Base-by-base conservation (phyloP, 164 flowering plant species). In the Piper longum region DNA sequence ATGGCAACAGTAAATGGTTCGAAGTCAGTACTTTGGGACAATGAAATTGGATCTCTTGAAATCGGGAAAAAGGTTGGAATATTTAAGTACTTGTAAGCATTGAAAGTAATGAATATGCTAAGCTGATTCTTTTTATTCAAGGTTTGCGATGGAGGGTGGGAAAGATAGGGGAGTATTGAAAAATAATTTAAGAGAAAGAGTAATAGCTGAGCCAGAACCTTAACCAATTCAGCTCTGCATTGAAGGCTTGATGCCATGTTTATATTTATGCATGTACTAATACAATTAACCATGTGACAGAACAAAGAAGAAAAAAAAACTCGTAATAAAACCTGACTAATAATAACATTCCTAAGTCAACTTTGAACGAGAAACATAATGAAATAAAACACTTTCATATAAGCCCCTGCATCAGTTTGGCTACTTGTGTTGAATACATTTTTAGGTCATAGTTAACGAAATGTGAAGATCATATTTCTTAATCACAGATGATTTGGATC, bases 1-100 rank as follows among this genome's bases (percentile, higher is more conserved):
- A 83, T 91, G 98, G 96, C 72, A 8, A 91, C 97, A 43, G 69
- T 82, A 63, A 79, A 88, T 76, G 97, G 97, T 63, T 96, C 97
- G 48, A 78, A 78, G 73, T 73, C 98, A 68, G 88, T 88, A 44
- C 81, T 86, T 51, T 88, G 98, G 98, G 89, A 88, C 61, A 70
- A 81, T 64, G 97, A 91, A 74, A 86, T 91, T 51, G 96, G 97
- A 45, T 88, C 97, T 4, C 86, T 91, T 67, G 89, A 88, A 73
- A 78, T 84, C 70, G 89, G 85, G 52, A 88, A 86, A 72, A 91
- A 88, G 93, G 98, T 91, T 36, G 5, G 74, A 58, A 17, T 16
- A 39, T 16, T 56, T 57, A 44, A 17, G 3, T 57, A 26, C 36
- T 19, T 57, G 14, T 36, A 0, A n/a, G n/a, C n/a, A n/a, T n/a